Evolutionary conservation across 2,329 filamentous ascomycete species (phyloP).

Genomic region (Colletotrichum shisoi): DNA sequence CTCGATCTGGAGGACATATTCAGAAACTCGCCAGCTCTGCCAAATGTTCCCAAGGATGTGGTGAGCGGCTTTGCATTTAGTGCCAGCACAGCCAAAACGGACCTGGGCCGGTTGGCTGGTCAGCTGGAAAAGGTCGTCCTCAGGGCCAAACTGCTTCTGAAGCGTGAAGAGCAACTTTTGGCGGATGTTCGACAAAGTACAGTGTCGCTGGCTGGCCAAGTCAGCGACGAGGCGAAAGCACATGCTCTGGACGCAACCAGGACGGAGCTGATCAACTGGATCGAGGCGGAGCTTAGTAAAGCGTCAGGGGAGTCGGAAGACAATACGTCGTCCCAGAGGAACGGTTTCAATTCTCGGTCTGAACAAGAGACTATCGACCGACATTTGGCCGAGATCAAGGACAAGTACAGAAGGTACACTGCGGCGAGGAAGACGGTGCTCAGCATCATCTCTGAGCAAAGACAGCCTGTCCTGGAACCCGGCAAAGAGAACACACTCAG

Average conservation of each 20-base stretch:
- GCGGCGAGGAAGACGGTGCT: slow-evolving; percentile 59
- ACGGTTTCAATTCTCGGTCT: slow-evolving; percentile 37
- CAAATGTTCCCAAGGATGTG: slow-evolving; percentile 61
- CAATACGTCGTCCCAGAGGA: slow-evolving; percentile 38
- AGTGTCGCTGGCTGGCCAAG: slow-evolving; percentile 46
- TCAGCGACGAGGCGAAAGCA: slow-evolving; percentile 53
- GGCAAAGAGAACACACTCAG: slow-evolving; percentile 10
- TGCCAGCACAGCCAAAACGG: slow-evolving; percentile 49
- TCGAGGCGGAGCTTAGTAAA: slow-evolving; percentile 67
- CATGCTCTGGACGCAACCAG: slow-evolving; percentile 65
- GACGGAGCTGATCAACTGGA: slow-evolving; percentile 70
- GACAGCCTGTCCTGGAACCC: slow-evolving; percentile 44
- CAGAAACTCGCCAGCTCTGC: slow-evolving; percentile 53
- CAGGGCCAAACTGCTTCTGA: slow-evolving; percentile 64
- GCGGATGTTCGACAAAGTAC: slow-evolving; percentile 47
- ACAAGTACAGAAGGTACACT: slow-evolving; percentile 64
- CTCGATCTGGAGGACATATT: slow-evolving; percentile 61
- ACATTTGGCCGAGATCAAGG: slow-evolving; percentile 58
- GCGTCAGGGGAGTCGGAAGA: slow-evolving; percentile 51
- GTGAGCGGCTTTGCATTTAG: slow-evolving; percentile 59
- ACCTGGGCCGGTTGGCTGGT: slow-evolving; percentile 58
- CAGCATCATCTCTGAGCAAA: slow-evolving; percentile 48
- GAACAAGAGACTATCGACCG: slow-evolving; percentile 48
- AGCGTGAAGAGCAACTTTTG: slow-evolving; percentile 64
- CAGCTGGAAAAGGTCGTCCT: slow-evolving; percentile 67